Evolutionary conservation across 2,329 filamentous ascomycete species (phyloP).

Genomic region (Penicillium sumatraense): DNA sequence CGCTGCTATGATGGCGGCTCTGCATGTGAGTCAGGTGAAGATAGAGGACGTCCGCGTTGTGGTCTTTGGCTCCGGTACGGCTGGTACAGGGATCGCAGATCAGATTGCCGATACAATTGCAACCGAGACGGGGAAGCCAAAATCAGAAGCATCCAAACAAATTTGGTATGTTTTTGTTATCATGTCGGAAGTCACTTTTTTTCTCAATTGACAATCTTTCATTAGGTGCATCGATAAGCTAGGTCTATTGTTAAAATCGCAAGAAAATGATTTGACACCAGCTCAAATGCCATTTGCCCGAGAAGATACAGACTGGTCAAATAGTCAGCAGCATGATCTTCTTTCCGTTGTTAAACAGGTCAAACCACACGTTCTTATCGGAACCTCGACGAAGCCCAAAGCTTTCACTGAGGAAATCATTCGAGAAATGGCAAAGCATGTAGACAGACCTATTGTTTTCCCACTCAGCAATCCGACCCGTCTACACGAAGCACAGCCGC

Average conservation of each 20-base stretch:
- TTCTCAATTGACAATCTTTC: not conserved
- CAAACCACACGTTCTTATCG: slow-evolving; percentile 80
- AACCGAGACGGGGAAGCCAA: slow-evolving; percentile 66
- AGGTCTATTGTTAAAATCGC: slow-evolving; percentile 71
- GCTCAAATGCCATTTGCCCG: slow-evolving; percentile 72
- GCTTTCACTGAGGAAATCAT: slow-evolving; percentile 77
- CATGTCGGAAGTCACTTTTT: not conserved
- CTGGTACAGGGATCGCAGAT: slow-evolving; percentile 84
- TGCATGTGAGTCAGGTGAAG: slow-evolving; percentile 70
- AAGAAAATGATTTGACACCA: slow-evolving; percentile 63
- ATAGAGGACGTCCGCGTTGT: slow-evolving; percentile 73
- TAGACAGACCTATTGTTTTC: slow-evolving; percentile 75
- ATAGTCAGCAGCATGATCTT: slow-evolving; percentile 62
- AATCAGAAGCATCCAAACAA: slow-evolving; percentile 75
- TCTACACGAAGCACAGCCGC: slow-evolving; percentile 79
- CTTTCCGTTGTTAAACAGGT: slow-evolving; percentile 70
- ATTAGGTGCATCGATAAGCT: slow-evolving; percentile 77
- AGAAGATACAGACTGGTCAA: slow-evolving; percentile 64
- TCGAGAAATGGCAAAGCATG: slow-evolving; percentile 74
- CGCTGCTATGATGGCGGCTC: slow-evolving; percentile 76
- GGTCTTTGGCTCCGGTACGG: slow-evolving; percentile 79
- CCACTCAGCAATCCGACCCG: slow-evolving; percentile 85
- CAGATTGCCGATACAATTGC: slow-evolving; percentile 81
- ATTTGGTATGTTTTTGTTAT: slow-evolving; percentile 64
- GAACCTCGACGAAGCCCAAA: slow-evolving; percentile 77